Base-by-base conservation (phyloP, 805 yeast species). In the Saccharomyces mikatae region DNA sequence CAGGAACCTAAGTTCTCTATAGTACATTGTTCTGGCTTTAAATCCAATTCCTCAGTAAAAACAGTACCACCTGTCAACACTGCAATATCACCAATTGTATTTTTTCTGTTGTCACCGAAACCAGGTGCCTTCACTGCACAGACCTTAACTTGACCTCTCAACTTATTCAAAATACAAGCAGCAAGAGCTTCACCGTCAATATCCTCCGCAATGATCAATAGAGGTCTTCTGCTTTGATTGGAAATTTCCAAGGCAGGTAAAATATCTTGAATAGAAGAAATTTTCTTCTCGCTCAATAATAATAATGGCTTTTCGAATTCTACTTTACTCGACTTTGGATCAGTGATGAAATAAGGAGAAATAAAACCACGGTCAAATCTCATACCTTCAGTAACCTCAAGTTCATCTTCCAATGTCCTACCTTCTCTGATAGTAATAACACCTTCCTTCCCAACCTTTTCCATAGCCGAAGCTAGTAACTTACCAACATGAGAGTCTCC, bases 81-180 rank as follows among this genome's bases (percentile, higher is more conserved):
- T 67, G 97, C 96, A 73, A 94, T 84, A 74, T 94, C 99, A 62
- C 96, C 97, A 59, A 94, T 78, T 61, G 88, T 90, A 80, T 90
- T 90, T 81, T 89, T 88, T 78, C 97, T 87, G 84, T 94, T 91
- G 79, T 94, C 99, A 74, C 98, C 99, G 68, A 92, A 94, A 52
- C 99, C 99, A 66, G 99, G 99, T 32, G 98, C 96, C 80, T 91
- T 92, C 62, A 94, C 97, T 64, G 94, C 95, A 71, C 94, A 87
- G 57, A 94, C 97, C 75, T 89, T 95, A 58, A 94, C 97, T 79
- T 92, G 98, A 63, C 97, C 97, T 78, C 97, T 87, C 70, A 94
- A 81, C 78, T 94, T 94, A 83, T 94, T 94, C 73, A 94, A 81
- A 66, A 94, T 86, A 76, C 98, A 90, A 61, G 97, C 97, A 63